Percentiles rank a stretch among this genome's conserved stretches.
These are phyloP conservation scores for Trypanosoma theileri DNA, from an alignment of 208 protist genomes.

Conservation along the genomic window DNA sequence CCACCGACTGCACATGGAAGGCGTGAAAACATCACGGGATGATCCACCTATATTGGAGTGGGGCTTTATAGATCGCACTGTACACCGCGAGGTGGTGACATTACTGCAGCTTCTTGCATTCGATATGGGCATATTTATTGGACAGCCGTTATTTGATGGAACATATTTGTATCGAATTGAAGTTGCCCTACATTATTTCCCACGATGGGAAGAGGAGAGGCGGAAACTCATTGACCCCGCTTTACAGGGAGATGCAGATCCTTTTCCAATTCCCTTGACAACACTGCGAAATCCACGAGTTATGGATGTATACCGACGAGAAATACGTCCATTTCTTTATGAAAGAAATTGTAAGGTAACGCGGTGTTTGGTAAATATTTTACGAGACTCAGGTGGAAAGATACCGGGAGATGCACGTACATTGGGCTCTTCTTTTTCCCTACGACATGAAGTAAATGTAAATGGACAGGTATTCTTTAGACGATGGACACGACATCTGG, in stretches of 20 bases:
- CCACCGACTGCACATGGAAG: constrained; percentile 14
- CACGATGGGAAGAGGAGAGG: constrained; percentile 17
- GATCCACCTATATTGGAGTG: constrained; percentile 17
- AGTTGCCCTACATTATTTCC: constrained; percentile 25
- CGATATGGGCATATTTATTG: constrained; percentile 30
- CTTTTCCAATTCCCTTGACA: constrained; percentile 16
- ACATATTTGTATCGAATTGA: constrained; percentile 25
- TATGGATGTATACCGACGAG: constrained; percentile 14
- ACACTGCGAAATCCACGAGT: constrained; percentile 1
- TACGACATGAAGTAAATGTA: constrained; percentile 23
- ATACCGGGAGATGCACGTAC: not conserved
- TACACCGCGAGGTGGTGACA: constrained; percentile 28
- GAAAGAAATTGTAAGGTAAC: constrained; percentile 26
- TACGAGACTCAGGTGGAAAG: not conserved
- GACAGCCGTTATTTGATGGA: constrained; percentile 13
- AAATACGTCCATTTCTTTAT: constrained; percentile 27
- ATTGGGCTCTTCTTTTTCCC: constrained; percentile 12
- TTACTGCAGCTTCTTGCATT: constrained; percentile 28
- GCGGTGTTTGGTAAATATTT: constrained; percentile 17
- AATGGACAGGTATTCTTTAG: constrained; percentile 24
- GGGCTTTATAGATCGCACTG: constrained; percentile 27
- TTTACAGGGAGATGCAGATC: constrained; percentile 14
- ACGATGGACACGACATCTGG: constrained; percentile 25
- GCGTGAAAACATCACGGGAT: not conserved
- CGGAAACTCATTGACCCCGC: constrained; percentile 12